Evolutionary conservation across 768 basidiomycete genomes (phyloP).

Genomic region (Tricholoma hemisulphureum): DNA sequence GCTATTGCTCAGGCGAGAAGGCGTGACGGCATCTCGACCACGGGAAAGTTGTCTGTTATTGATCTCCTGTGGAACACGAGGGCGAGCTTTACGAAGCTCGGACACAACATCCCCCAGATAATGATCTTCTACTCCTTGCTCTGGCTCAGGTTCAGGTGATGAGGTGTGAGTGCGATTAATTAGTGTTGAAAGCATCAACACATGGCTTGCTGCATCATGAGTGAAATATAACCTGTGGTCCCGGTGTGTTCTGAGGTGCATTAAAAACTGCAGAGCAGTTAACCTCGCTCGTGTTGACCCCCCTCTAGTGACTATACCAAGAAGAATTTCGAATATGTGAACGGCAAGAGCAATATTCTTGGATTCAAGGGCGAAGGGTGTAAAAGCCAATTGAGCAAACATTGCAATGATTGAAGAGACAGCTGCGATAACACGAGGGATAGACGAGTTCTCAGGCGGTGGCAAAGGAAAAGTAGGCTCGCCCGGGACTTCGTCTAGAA

Average conservation of each 20-base stretch:
- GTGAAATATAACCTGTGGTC: slow-evolving; percentile 83
- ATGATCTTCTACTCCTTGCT: slow-evolving; percentile 11
- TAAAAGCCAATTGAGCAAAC: slow-evolving; percentile 72
- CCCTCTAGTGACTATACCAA: slow-evolving; percentile 45
- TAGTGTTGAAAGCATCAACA: slow-evolving; percentile 57
- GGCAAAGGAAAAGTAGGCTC: slow-evolving; percentile 13
- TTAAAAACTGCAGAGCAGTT: slow-evolving; percentile 78
- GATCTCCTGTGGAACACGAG: slow-evolving; percentile 50
- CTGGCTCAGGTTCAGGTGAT: slow-evolving; percentile 6
- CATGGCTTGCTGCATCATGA: slow-evolving; percentile 57
- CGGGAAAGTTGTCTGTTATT: slow-evolving; percentile 52
- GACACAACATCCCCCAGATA: slow-evolving; percentile 12
- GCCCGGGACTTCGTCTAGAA: slow-evolving; percentile 35
- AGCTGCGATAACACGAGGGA: slow-evolving; percentile 55
- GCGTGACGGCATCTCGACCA: slow-evolving; percentile 43
- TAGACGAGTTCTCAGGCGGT: slow-evolving; percentile 19
- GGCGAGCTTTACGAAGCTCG: slow-evolving; percentile 44
- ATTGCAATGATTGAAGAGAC: slow-evolving; percentile 61
- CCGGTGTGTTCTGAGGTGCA: slow-evolving; percentile 85
- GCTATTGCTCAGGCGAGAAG: slow-evolving; percentile 48
- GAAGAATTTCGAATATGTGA: slow-evolving; percentile 49
- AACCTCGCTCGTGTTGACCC: slow-evolving; percentile 63
- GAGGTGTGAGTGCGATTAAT: slow-evolving; percentile 49
- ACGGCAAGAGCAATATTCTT: slow-evolving; percentile 53
- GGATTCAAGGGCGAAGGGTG: slow-evolving; percentile 51